Evolutionary conservation across 2,329 filamentous ascomycete species (phyloP).

Genomic region (Xylariaceae sp.): DNA sequence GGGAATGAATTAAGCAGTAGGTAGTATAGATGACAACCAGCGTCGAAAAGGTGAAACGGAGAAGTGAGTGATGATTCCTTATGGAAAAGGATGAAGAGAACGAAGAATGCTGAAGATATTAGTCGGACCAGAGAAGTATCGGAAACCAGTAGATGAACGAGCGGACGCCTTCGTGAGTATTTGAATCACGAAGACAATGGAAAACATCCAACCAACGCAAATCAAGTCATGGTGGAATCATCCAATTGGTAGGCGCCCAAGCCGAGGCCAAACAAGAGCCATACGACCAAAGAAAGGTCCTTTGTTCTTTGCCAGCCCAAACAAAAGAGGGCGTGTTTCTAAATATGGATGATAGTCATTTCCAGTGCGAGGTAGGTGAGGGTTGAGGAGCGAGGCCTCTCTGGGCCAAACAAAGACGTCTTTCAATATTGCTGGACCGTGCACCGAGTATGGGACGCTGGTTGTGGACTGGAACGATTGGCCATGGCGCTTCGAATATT

Average conservation of each 20-base stretch:
- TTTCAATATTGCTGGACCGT: slow-evolving; percentile 1
- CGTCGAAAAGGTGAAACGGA: slow-evolving; percentile 9
- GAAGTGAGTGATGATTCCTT: not conserved
- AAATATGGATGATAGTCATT: not conserved
- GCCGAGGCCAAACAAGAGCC: not conserved
- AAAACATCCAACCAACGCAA: not conserved
- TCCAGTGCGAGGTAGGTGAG: slow-evolving; percentile 1
- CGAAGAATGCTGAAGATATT: slow-evolving; percentile 1
- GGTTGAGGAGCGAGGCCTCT: slow-evolving; percentile 3
- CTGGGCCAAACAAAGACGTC: slow-evolving; percentile 7
- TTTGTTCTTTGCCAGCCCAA: slow-evolving; percentile 9
- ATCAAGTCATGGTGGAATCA: not conserved
- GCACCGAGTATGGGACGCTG: slow-evolving; percentile 10
- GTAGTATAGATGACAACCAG: slow-evolving; percentile 13
- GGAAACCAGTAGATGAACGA: slow-evolving; percentile 1
- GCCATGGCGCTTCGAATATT: slow-evolving; percentile 6
- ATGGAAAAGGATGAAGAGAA: not conserved
- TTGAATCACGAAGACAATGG: slow-evolving; percentile 16
- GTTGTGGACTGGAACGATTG: slow-evolving; percentile 7
- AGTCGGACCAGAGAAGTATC: not conserved
- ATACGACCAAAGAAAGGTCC: not conserved
- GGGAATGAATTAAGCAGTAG: not conserved
- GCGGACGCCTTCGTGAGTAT: slow-evolving; percentile 12
- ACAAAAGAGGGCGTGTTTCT: slow-evolving; percentile 2
- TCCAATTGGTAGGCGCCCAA: slow-evolving; percentile 8